These are phyloP conservation scores for Pichia sp. DNA, from an alignment of 1,139 yeast species.

Conservation along the genomic window DNA sequence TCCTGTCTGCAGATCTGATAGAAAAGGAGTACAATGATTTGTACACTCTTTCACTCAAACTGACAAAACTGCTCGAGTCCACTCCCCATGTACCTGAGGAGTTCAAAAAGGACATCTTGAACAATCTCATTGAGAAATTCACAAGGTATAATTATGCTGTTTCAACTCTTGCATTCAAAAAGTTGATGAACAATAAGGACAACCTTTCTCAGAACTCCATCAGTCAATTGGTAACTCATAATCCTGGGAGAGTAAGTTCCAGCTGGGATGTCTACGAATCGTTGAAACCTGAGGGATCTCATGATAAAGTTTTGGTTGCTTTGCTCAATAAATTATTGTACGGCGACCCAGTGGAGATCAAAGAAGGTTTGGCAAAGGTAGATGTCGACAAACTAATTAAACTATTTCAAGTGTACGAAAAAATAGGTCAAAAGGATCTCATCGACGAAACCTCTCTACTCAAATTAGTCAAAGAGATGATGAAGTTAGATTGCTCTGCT, in stretches of 20 bases:
- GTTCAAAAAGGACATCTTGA: conserved; percentile 17
- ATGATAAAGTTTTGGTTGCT: conserved; percentile 18
- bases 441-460: conserved; percentile 15
- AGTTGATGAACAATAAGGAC: conserved; percentile 13
- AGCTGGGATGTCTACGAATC: conserved; percentile 31
- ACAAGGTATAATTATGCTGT: conserved; percentile 27
- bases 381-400: conserved; percentile 18
- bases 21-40: conserved; percentile 17
- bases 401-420: conserved; percentile 19
- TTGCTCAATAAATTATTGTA: conserved; percentile 26
- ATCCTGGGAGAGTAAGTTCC: conserved; percentile 34
- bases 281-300: conserved; percentile 11
- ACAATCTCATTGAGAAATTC: conserved; percentile 23
- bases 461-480: conserved; percentile 20
- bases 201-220: conserved; percentile 17
- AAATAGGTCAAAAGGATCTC: conserved; percentile 17
- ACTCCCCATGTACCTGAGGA: conserved; percentile 15
- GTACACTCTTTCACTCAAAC: conserved; percentile 16
- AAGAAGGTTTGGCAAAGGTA: conserved; percentile 21
- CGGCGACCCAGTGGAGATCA: conserved; percentile 29
- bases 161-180: conserved; percentile 23
- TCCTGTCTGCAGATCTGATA: neutral
- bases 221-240: conserved; percentile 27
- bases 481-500: conserved; percentile 20
- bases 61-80: conserved; percentile 15